Evolutionary conservation across 805 yeast genomes (phyloP), one percentile per base, ranked within the genome.

Genomic region (Lipomyces kockii): DNA sequence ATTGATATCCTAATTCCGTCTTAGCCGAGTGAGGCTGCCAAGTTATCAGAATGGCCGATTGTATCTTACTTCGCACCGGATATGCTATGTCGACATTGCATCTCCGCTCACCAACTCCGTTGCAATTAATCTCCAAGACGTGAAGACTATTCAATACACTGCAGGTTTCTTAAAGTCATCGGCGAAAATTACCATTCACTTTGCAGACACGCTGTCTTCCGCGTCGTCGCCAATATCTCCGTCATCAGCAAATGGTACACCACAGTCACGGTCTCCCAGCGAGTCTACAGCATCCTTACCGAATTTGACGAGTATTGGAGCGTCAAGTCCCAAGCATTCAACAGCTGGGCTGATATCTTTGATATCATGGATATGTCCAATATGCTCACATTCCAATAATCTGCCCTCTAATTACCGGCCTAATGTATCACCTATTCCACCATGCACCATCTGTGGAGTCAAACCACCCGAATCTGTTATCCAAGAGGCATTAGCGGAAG

Each of bases 351-450:
- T 46, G 52, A 35, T 52, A 32, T 58, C 63, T 20, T 25, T 61
- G n/a, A 35, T 76, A 17, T 79, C 83, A 37, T 93, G 98, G 98
- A 83, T 84, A 0, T 94, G 98, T 76, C 88, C 89, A 20, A 92
- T 94, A 2, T 94, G 98, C 77, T 85, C 86, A n/a, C 89, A 82
- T 75, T 81, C 87, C 34, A 91, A 91, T 74, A 78, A 74, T 14
- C 71, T 84, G 2, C 75, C 78, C 5, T 71, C 76, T 6, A 77
- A 76, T 25, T 75, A 78, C 55, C 20, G 46, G 11, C 35, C 27
- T 6, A 59, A 39, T 11, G 7, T 52, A 14, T 76, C 69, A 49
- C 76, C 73, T 17, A 58, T 80, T 1, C 88, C 89, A 0, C 71
- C 74, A 0, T 89, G 93, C 75, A 74, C 74, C 32, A 85, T 84